These are phyloP conservation scores for Exophiala sp. DNA, from an alignment of 2,329 filamentous ascomycete genomes.

Conservation along the genomic window DNA sequence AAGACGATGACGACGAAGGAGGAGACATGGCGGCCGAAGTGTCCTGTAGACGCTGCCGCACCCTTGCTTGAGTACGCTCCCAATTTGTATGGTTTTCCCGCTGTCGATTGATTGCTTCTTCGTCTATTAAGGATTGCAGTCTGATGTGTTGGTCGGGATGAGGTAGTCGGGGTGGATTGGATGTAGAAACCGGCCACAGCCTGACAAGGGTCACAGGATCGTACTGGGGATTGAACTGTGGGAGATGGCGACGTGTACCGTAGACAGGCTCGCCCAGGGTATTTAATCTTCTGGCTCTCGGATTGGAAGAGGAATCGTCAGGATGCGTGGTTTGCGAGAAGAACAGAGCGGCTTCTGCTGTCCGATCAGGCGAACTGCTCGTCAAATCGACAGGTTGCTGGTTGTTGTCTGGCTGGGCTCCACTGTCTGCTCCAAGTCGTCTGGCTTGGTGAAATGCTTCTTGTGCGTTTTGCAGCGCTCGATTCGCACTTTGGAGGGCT, in stretches of 20 bases:
- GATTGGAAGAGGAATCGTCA: conserved; percentile 16
- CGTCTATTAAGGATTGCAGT: conserved; percentile 11
- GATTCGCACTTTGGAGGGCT: conserved; percentile 23
- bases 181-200: conserved; percentile 3
- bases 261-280: conserved; percentile 24
- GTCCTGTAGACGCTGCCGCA: conserved; percentile 10
- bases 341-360: conserved; percentile 20
- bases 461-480: conserved; percentile 25
- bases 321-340: conserved; percentile 26
- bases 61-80: conserved; percentile 22
- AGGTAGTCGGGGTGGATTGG: conserved; percentile 5
- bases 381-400: conserved; percentile 22
- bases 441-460: conserved; percentile 24
- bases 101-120: conserved; percentile 25
- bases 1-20: conserved; percentile 15
- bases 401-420: neutral
- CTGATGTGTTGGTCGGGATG: neutral
- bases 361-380: conserved; percentile 10
- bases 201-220: conserved; percentile 3
- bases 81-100: conserved; percentile 25
- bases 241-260: conserved; percentile 3
- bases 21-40: conserved; percentile 10
- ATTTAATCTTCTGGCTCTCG: conserved; percentile 12
- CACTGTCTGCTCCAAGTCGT: neutral
- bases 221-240: neutral